Conservation (phyloP, 371 early-diverging fungal genomes). For the Phascolomyces articulosus region DNA sequence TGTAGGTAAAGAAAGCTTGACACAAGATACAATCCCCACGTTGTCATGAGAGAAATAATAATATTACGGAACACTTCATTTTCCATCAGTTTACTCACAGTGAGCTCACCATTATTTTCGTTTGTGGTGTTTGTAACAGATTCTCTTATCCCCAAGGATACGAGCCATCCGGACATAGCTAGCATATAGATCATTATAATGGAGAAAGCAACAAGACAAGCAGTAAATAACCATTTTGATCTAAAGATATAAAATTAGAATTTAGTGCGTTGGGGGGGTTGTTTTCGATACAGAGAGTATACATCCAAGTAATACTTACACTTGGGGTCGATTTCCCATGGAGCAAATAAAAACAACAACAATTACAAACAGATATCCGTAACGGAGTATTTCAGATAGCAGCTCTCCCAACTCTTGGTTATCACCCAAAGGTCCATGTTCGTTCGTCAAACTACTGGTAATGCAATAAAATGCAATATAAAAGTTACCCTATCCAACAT, state of each 20-base stretch:
- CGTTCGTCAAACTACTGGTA: conserved; percentile 57
- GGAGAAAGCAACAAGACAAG: conserved; percentile 39
- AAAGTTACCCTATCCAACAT: conserved; percentile 65
- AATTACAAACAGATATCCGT: conserved; percentile 77
- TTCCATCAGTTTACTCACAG: too few relatives aligned
- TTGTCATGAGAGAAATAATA: conserved; percentile 58
- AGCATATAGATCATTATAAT: conserved; percentile 52
- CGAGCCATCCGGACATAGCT: conserved; percentile 50
- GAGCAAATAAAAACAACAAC: conserved; percentile 82
- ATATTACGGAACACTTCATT: conserved; percentile 58
- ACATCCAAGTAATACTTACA: conserved; percentile 43
- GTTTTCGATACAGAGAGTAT: neutral
- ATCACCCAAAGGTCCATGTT: conserved; percentile 72
- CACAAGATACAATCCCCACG: conserved; percentile 69
- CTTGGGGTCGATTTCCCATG: conserved; percentile 93
- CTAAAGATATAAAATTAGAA: conserved; percentile 10
- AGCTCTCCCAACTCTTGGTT: conserved; percentile 65
- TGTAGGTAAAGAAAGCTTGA: conserved; percentile 64
- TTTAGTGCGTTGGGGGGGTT: too few relatives aligned
- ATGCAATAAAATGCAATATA: conserved; percentile 89
- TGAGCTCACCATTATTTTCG: too few relatives aligned
- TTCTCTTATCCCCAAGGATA: too few relatives aligned
- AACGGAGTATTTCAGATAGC: conserved; percentile 65
- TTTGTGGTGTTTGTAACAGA: too few relatives aligned
- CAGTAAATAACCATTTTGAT: conserved; percentile 41